Evolutionary conservation across 768 basidiomycete species (phyloP).

Genomic region (Dendrothele bispora): DNA sequence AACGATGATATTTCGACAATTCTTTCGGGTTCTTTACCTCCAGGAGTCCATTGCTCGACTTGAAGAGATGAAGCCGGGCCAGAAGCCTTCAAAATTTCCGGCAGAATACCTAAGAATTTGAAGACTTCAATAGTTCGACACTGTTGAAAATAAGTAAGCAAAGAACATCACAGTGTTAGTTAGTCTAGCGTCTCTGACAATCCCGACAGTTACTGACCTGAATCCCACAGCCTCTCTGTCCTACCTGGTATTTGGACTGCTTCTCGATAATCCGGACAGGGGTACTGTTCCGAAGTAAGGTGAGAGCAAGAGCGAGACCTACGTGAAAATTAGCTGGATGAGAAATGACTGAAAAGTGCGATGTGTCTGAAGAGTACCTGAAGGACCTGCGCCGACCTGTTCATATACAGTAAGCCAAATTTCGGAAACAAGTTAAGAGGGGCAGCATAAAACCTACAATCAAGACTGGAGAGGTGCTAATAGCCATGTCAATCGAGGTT

Average conservation of each 20-base stretch:
- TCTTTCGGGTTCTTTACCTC: slow-evolving; percentile 8
- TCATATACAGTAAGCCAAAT: too few relatives aligned
- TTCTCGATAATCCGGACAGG: slow-evolving; percentile 33
- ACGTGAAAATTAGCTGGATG: slow-evolving; percentile 4
- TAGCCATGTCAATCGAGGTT: too few relatives aligned
- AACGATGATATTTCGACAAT: slow-evolving; percentile 20
- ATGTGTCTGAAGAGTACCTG: slow-evolving; percentile 2
- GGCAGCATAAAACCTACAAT: too few relatives aligned
- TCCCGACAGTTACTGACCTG: slow-evolving; percentile 13
- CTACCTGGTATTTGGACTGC: slow-evolving; percentile 13
- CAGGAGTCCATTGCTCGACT: slow-evolving; percentile 18
- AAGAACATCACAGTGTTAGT: neutral
- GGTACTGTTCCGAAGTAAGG: slow-evolving; percentile 26
- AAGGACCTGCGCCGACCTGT: slow-evolving; percentile 7
- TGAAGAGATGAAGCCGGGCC: slow-evolving; percentile 16
- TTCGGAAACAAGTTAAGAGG: too few relatives aligned
- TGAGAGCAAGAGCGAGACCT: slow-evolving; percentile 30
- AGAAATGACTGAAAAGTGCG: neutral
- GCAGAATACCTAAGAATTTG: slow-evolving; percentile 23
- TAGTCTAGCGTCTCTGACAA: neutral
- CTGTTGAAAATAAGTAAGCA: slow-evolving; percentile 9
- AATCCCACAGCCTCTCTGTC: slow-evolving; percentile 24
- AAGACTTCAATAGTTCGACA: slow-evolving; percentile 29
- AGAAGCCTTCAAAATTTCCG: slow-evolving; percentile 15
- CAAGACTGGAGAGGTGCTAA: too few relatives aligned